Base-by-base conservation (phyloP, 305 asterid genomes). In the Rubia occidens region DNA sequence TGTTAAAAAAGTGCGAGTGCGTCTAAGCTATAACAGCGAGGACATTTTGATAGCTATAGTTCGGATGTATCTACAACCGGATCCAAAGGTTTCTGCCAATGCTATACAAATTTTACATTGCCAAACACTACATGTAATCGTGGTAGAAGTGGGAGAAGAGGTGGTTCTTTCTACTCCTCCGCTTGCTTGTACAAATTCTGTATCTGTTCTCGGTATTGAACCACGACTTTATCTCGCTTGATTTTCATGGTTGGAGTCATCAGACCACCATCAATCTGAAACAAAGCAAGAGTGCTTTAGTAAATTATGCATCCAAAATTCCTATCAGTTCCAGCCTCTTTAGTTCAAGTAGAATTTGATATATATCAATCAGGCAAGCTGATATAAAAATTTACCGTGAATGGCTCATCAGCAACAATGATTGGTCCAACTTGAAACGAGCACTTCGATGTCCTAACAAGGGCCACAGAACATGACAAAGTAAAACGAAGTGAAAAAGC, bases 191-290 rank as follows among this genome's bases (percentile, higher is more conserved):
- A 89, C 47, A 94, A 26, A 79, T 77, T 75, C 54, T 82, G 82
- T 53, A 94, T 89, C 76, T 91, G 86, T 79, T 86, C 88, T 77
- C 76, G 77, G 87, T 82, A 89, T 63, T 81, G 60, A 54, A 81
- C 81, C 20, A 78, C 87, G 37, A 91, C 96, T 77, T 64, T 79
- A 61, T 94, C 96, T 45, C 99, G 84, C 79, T 86, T 85, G 45
- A 91, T 81, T 80, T 94, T 91, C 99, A 94, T 89, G 53, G 97
- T 94, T 58, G 97, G 96, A 67, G 96, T 94, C 96, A 94, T 84
- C 61, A 89, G 79, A 76, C 96, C 97, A 51, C 83, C 74, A 49
- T 89, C 97, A 18, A 88, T 89, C 97, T 90, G 92, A 85, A 80
- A 40, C 18, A 59, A 51, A 8, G 45, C 45, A 66, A 49, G 37